Evolutionary conservation across 257 asterid species (phyloP).

Genomic region (Solanum etuberosum): DNA sequence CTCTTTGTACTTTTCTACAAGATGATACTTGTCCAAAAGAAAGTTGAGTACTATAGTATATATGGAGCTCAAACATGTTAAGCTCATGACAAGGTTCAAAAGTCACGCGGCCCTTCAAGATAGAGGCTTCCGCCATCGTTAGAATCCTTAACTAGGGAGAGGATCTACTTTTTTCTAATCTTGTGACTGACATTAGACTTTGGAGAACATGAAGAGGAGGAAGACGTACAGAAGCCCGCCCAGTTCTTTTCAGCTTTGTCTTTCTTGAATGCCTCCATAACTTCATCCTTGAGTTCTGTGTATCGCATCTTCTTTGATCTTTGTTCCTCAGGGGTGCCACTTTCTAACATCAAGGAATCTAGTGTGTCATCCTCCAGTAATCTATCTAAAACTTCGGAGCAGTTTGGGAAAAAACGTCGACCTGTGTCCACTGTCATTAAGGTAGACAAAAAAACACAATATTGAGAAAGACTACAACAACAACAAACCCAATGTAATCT

Average conservation of each 20-base stretch:
- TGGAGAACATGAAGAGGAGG: slow-evolving; percentile 45
- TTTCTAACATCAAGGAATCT: slow-evolving; percentile 47
- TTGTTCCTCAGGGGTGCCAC: slow-evolving; percentile 61
- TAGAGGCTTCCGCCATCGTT: not conserved
- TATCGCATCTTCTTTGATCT: slow-evolving; percentile 45
- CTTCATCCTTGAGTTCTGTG: slow-evolving; percentile 66
- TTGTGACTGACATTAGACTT: slow-evolving; percentile 22
- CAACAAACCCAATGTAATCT: not conserved
- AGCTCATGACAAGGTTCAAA: not conserved
- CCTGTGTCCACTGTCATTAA: slow-evolving; percentile 51
- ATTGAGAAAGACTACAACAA: not conserved
- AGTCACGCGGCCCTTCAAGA: not conserved
- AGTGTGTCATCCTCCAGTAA: slow-evolving; percentile 59
- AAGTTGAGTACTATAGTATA: not conserved
- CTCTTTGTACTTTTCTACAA: not conserved
- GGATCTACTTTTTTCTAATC: slow-evolving; percentile 25
- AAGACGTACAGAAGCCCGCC: slow-evolving; percentile 21
- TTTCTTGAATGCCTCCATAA: slow-evolving; percentile 63
- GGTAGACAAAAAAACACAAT: not conserved
- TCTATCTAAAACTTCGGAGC: slow-evolving; percentile 68
- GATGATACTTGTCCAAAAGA: not conserved
- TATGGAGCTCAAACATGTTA: not conserved
- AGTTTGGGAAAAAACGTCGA: slow-evolving; percentile 66
- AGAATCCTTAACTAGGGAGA: not conserved
- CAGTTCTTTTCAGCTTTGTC: slow-evolving; percentile 51